Evolutionary conservation across 495 filamentous ascomycete species (phyloP).

Genomic region (Platismatia glauca): DNA sequence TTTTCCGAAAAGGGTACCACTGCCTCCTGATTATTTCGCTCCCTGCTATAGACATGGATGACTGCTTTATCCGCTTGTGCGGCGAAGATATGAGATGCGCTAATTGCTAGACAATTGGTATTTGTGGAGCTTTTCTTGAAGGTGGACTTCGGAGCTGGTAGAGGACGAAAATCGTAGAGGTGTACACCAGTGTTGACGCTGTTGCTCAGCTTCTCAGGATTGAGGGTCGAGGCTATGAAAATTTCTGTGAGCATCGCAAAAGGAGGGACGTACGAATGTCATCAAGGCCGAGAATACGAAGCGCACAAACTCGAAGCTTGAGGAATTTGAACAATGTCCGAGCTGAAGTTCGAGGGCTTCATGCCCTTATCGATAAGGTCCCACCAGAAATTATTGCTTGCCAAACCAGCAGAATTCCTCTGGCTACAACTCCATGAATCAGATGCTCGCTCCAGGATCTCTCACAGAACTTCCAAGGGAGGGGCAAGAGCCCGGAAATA

Average conservation of each 20-base stretch:
- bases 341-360: neutral
- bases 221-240: conserved; percentile 66
- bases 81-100: conserved; percentile 75
- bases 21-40: conserved; percentile 77
- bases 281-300: neutral
- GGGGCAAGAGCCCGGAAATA: neutral
- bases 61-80: conserved; percentile 86
- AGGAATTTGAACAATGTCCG: neutral
- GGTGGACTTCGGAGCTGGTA: conserved; percentile 55
- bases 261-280: neutral
- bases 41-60: conserved; percentile 79
- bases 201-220: conserved; percentile 53
- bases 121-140: conserved; percentile 91
- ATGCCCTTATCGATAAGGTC: conserved; percentile 12
- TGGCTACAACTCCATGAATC: too few species aligned
- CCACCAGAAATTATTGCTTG: too few species aligned
- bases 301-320: neutral
- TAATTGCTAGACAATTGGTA: conserved; percentile 71
- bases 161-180: conserved; percentile 70
- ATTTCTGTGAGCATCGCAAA: conserved; percentile 65
- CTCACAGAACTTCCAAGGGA: neutral
- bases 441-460: neutral
- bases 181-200: conserved; percentile 66
- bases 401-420: too few species aligned
- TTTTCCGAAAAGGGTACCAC: conserved; percentile 77